phyloP scores from a whole-genome alignment of 2,329 filamentous ascomycete species.

The Lachnellula suecica region DNA sequence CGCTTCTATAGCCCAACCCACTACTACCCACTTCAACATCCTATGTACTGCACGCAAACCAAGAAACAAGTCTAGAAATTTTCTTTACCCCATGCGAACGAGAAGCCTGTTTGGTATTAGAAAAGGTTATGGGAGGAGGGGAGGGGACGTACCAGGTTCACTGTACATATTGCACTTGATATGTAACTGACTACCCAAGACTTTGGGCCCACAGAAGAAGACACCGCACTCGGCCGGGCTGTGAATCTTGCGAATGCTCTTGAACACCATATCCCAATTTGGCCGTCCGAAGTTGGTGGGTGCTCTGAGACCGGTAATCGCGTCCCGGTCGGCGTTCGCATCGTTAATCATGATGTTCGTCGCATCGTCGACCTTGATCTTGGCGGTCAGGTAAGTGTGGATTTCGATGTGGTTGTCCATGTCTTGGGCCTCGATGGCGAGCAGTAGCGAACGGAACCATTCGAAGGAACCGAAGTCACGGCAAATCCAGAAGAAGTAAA shows the following conservation, averaged over 20 bases:
- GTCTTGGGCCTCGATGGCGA: slow-evolving; percentile 85
- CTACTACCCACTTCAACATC: too few relatives aligned
- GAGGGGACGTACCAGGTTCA: slow-evolving; percentile 64
- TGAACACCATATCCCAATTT: slow-evolving; percentile 90
- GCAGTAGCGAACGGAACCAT: slow-evolving; percentile 82
- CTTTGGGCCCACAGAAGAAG: slow-evolving; percentile 86
- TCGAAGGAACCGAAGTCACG: slow-evolving; percentile 85
- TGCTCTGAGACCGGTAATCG: slow-evolving; percentile 78
- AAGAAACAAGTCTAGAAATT: slow-evolving; percentile 41
- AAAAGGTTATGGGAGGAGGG: not conserved
- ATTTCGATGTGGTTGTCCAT: slow-evolving; percentile 83
- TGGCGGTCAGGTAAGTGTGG: slow-evolving; percentile 83
- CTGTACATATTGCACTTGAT: slow-evolving; percentile 88
- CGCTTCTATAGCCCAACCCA: not conserved
- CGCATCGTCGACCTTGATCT: slow-evolving; percentile 81
- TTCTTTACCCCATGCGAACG: slow-evolving; percentile 46
- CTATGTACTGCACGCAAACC: not conserved
- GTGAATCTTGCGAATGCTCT: slow-evolving; percentile 78
- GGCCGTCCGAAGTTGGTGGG: slow-evolving; percentile 84
- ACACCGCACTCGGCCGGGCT: slow-evolving; percentile 71
- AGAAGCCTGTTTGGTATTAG: slow-evolving; percentile 23
- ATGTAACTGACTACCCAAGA: slow-evolving; percentile 72
- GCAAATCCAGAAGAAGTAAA: slow-evolving; percentile 94
- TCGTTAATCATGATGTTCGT: slow-evolving; percentile 95
- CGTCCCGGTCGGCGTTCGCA: slow-evolving; percentile 78